Evolutionary conservation across 148 eudicot species (phyloP).

Genomic region (Chenopodium suecicum): DNA sequence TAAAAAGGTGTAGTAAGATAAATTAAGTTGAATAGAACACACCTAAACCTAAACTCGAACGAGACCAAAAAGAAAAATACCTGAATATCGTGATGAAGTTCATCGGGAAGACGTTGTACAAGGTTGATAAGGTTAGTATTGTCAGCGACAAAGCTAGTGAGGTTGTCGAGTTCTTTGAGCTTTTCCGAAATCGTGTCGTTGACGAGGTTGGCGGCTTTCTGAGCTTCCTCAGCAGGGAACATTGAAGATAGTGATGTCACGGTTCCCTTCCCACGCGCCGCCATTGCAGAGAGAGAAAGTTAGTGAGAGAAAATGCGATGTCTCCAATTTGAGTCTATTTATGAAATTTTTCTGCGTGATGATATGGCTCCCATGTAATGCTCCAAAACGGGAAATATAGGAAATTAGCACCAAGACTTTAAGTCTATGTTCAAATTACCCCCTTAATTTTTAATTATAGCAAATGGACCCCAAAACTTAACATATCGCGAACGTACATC

Average conservation of each 20-base stretch:
- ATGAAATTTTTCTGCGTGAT: too few relatives aligned
- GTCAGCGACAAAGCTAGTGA: slow-evolving; percentile 47
- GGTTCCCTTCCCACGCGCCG: slow-evolving; percentile 46
- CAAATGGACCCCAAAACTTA: too few relatives aligned
- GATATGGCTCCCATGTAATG: too few relatives aligned
- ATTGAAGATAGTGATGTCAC: slow-evolving; percentile 68
- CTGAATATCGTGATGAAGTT: slow-evolving; percentile 79
- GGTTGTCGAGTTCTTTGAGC: slow-evolving; percentile 40
- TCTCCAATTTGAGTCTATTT: too few relatives aligned
- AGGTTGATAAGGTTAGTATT: slow-evolving; percentile 63
- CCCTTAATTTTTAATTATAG: too few relatives aligned
- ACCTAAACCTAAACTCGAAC: background rate
- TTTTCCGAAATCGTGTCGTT: slow-evolving; percentile 47
- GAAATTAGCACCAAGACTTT: too few relatives aligned
- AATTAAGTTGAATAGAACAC: too few relatives aligned
- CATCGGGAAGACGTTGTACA: slow-evolving; percentile 77
- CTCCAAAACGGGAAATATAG: too few relatives aligned
- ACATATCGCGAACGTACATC: too few relatives aligned
- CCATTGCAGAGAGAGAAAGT: slow-evolving; percentile 10
- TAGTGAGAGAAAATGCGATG: background rate
- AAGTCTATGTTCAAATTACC: too few relatives aligned
- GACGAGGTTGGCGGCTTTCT: slow-evolving; percentile 57
- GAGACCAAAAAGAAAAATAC: slow-evolving; percentile 17
- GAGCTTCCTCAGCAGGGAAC: slow-evolving; percentile 63
- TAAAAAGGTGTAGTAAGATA: too few relatives aligned